Conservation (phyloP, 805 yeast species). For the Yarrowia bubula region DNA sequence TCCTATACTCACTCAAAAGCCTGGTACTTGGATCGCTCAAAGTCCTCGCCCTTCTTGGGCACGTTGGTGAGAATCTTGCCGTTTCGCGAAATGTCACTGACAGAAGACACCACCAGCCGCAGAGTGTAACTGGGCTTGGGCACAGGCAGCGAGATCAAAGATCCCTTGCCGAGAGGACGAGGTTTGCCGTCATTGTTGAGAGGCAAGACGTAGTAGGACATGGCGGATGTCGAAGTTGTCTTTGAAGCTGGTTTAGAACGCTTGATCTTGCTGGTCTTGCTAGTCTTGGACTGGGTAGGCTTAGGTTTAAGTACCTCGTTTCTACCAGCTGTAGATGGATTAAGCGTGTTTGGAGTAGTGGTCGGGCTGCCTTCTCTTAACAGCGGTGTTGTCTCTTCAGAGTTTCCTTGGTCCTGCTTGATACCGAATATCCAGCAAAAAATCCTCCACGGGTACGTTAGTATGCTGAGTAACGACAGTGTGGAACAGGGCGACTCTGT, state of each 20-base stretch:
- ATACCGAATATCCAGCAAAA: conserved; percentile 24
- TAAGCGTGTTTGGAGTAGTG: not conserved
- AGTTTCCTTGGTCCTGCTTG: conserved; percentile 3
- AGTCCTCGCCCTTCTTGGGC: conserved; percentile 50
- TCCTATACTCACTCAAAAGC: conserved; percentile 40
- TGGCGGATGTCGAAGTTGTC: not conserved
- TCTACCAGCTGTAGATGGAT: not conserved
- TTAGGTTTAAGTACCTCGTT: not conserved
- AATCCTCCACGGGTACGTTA: conserved; percentile 23
- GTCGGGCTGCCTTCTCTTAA: conserved; percentile 1
- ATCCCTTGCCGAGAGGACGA: conserved; percentile 39
- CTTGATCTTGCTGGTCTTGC: not conserved
- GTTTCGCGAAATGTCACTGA: conserved; percentile 65
- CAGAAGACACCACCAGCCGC: conserved; percentile 67
- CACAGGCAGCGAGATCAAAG: conserved; percentile 42
- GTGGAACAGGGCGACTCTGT: not conserved
- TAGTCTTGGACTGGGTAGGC: not conserved
- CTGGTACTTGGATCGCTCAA: conserved; percentile 57
- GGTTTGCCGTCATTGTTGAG: conserved; percentile 38
- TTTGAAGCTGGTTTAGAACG: not conserved
- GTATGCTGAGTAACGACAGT: conserved; percentile 18
- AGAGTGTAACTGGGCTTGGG: conserved; percentile 46
- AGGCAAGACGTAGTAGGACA: conserved; percentile 30
- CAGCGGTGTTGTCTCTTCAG: not conserved
- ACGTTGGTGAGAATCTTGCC: conserved; percentile 75